A percentile compares a stretch with the other conserved stretches of the same genome.
These are phyloP conservation scores for Fusarium stilboides DNA, from an alignment of 2,329 filamentous ascomycete species.

Conservation along the genomic window DNA sequence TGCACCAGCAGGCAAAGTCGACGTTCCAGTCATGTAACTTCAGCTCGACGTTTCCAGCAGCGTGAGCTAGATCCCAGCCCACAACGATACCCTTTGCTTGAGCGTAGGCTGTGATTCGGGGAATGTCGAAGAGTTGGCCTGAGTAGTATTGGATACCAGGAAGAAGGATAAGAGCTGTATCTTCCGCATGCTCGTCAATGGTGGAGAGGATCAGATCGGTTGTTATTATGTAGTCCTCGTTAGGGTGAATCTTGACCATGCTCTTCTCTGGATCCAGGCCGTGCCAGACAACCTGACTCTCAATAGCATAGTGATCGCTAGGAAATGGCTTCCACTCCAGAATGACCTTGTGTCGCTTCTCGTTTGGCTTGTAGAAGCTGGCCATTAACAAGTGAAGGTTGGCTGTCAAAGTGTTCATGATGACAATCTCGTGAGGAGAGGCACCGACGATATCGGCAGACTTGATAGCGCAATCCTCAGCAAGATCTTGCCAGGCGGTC, in stretches of 20 bases:
- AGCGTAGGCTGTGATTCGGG: slow-evolving; percentile 83
- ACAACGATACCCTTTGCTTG: slow-evolving; percentile 79
- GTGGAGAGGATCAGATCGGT: slow-evolving; percentile 79
- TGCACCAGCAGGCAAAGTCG: slow-evolving; percentile 94
- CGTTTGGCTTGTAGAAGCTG: slow-evolving; percentile 83
- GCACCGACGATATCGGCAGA: slow-evolving; percentile 84
- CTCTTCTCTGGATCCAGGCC: slow-evolving; percentile 75
- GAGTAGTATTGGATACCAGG: slow-evolving; percentile 95
- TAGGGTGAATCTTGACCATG: slow-evolving; percentile 82
- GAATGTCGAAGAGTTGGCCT: slow-evolving; percentile 89
- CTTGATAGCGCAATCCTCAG: slow-evolving; percentile 79
- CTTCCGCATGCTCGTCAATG: slow-evolving; percentile 81
- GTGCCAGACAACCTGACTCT: slow-evolving; percentile 84
- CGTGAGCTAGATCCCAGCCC: slow-evolving; percentile 92
- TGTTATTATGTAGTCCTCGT: slow-evolving; percentile 72
- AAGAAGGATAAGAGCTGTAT: slow-evolving; percentile 82
- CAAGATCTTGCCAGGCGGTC: slow-evolving; percentile 82
- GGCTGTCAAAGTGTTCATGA: slow-evolving; percentile 89
- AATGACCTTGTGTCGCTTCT: slow-evolving; percentile 80
- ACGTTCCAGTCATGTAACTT: slow-evolving; percentile 89
- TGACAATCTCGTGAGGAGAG: slow-evolving; percentile 79
- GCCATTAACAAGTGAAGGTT: slow-evolving; percentile 88
- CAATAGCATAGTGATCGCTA: slow-evolving; percentile 87
- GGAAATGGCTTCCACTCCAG: slow-evolving; percentile 94
- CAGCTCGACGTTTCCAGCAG: slow-evolving; percentile 86